phyloP scores from a whole-genome alignment of 2,329 filamentous ascomycete species.

The Geosmithia flava region DNA sequence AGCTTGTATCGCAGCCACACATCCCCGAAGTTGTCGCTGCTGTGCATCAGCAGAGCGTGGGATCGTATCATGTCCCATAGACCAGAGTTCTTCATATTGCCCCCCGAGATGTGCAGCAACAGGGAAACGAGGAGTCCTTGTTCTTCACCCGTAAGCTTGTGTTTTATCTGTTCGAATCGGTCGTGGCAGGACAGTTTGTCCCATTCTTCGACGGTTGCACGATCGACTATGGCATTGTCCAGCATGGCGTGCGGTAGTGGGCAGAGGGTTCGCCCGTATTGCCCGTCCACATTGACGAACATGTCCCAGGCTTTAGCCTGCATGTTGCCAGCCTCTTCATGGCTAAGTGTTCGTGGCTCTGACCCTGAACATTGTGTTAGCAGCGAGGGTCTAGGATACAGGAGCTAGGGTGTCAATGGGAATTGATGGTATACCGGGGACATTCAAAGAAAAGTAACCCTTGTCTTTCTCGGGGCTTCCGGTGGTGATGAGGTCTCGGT shows the following conservation, averaged over 20 bases:
- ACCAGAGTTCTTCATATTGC: conserved; percentile 8
- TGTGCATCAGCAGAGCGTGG: conserved; percentile 7
- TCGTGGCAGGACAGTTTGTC: conserved; percentile 14
- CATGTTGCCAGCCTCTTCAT: conserved; percentile 13
- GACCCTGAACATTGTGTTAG: no score
- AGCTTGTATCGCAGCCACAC: conserved; percentile 11
- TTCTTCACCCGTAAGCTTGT: conserved; percentile 14
- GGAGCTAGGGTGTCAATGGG: conserved; percentile 2
- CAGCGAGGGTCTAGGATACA: no score
- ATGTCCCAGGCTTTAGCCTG: conserved; percentile 9
- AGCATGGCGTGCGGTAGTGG: conserved; percentile 11
- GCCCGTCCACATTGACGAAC: conserved; percentile 14
- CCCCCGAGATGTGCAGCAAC: conserved; percentile 11
- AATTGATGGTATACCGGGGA: no score
- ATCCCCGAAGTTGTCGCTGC: conserved; percentile 8
- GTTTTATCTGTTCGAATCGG: conserved; percentile 14
- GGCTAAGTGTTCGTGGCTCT: conserved; percentile 7
- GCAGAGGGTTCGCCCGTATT: conserved; percentile 10
- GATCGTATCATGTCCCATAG: conserved; percentile 7
- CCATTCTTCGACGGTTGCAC: conserved; percentile 5
- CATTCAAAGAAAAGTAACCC: no score
- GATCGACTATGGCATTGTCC: conserved; percentile 3
- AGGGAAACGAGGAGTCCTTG: conserved; percentile 8
- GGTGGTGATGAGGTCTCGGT: conserved; percentile 9
- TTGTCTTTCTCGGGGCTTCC: no score